Evolutionary conservation across 345 rosid species (phyloP).

Genomic region (Odontarrhena argentea): DNA sequence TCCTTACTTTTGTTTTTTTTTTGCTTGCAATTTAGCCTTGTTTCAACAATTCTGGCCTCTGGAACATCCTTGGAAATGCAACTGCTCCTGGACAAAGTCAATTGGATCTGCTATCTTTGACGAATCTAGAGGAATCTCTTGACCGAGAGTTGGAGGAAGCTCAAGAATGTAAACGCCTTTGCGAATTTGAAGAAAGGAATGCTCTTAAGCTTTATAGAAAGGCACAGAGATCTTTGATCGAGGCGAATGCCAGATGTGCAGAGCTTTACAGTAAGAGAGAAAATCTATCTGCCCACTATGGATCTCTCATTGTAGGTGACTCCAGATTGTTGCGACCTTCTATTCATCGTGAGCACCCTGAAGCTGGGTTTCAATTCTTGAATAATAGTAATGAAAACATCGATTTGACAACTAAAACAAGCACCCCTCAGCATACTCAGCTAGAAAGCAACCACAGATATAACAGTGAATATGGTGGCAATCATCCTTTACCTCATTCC

Average conservation of each 20-base stretch:
- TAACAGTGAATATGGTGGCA: constrained; percentile 31
- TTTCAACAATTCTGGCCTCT: constrained; percentile 41
- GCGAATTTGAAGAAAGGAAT: constrained; percentile 95
- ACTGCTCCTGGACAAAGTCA: constrained; percentile 47
- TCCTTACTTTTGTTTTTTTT: constrained; percentile 29
- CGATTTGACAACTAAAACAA: constrained; percentile 50
- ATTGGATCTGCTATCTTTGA: constrained; percentile 51
- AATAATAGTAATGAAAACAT: constrained; percentile 44
- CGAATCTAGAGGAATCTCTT: constrained; percentile 74
- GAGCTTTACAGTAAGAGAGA: constrained; percentile 80
- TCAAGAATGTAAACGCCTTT: constrained; percentile 62
- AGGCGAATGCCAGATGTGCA: constrained; percentile 83
- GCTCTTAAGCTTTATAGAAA: constrained; percentile 84
- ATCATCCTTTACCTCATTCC: constrained; percentile 29
- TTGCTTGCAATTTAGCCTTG: constrained; percentile 49
- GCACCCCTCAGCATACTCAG: constrained; percentile 46
- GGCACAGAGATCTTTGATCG: constrained; percentile 84
- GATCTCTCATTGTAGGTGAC: constrained; percentile 63
- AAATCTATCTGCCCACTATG: constrained; percentile 62
- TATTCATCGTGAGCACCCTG: constrained; percentile 46
- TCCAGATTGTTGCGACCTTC: constrained; percentile 61
- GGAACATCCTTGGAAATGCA: constrained; percentile 45
- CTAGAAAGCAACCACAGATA: constrained; percentile 31
- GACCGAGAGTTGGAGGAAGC: constrained; percentile 90
- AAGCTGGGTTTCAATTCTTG: constrained; percentile 44